Conservation (phyloP, 176 grass and related monocot genomes). For the Saccharum spontaneum region DNA sequence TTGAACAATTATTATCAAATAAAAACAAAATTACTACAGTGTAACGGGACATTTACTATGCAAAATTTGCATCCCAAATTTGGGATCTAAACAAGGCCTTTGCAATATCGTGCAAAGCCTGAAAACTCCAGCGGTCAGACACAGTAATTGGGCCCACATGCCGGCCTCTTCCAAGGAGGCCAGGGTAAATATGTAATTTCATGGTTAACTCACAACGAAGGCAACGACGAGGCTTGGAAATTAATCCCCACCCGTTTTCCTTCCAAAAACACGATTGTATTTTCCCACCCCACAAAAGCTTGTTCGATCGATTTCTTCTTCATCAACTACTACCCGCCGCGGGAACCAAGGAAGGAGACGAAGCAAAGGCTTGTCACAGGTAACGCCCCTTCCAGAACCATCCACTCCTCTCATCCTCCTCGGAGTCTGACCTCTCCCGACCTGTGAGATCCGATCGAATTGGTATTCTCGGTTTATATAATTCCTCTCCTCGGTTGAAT, state of each 20-base stretch:
- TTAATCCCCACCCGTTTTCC: background rate
- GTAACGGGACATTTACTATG: no score
- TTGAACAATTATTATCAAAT: no score
- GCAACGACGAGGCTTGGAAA: background rate
- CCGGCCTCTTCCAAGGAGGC: background rate
- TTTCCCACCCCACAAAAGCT: background rate
- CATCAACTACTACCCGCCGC: background rate
- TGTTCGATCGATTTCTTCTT: background rate
- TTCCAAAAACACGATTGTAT: background rate
- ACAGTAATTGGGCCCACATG: background rate
- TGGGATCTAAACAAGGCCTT: no score
- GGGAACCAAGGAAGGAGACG: background rate
- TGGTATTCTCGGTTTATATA: no score
- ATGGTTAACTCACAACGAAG: background rate
- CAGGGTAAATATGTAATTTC: background rate
- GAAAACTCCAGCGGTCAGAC: no score
- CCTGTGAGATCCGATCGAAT: slow-evolving; percentile 33
- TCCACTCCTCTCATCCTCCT: background rate
- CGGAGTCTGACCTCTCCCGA: background rate
- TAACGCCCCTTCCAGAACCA: background rate
- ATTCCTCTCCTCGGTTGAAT: background rate
- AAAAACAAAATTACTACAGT: no score
- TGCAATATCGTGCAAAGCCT: no score
- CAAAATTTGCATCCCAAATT: no score
- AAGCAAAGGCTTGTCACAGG: slow-evolving; percentile 36